Evolutionary conservation across 345 rosid species (phyloP), one percentile per base, ranked within the genome.

Genomic region (Aethionema arabicum): DNA sequence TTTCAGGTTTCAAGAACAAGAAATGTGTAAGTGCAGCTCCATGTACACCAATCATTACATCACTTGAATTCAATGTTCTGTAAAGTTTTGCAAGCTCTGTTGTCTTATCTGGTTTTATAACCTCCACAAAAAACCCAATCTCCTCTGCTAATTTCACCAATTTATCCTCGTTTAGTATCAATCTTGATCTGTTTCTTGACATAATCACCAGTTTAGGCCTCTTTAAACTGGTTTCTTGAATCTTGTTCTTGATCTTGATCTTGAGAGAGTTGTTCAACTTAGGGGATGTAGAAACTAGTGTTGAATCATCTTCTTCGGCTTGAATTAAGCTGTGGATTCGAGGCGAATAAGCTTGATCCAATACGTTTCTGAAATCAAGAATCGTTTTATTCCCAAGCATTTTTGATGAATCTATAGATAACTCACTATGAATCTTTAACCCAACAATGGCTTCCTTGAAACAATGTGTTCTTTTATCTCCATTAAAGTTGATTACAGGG

Each of bases 1-100:
- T 82, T 13, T 76, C 74, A 0, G 93, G 89, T 65, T 57, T 86
- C 87, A 86, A 68, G 68, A 86, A 88, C 3, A 88, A 75, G n/a
- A 88, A 84, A 60, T 86, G 93, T 3, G 93, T 86, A 91, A 89
- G 84, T 9, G 96, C 93, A 12, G 96, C 96, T 39, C 96, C 91
- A 10, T 89, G 96, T 10, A 89, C 96, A 36, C 93, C 93, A 8
- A 89, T 64, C 91, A 84, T 82, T 0, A 78, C 93, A 32, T 84
- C 78, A 11, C 93, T 89, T 5, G 89, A 79, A 50, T 88, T 86
- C 43, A 84, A 73, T 9, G 51, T 70, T 16, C 68, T 49, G 49
- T 86, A 88, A 33, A 84, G 79, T 81, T 68, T 86, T 5, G 93
- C 90, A 44, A 88, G 64, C 58, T 88, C 96, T 1, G 84, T 79